phyloP scores from a whole-genome alignment of 805 yeast genomes.

The Saccharomyces mikatae region DNA sequence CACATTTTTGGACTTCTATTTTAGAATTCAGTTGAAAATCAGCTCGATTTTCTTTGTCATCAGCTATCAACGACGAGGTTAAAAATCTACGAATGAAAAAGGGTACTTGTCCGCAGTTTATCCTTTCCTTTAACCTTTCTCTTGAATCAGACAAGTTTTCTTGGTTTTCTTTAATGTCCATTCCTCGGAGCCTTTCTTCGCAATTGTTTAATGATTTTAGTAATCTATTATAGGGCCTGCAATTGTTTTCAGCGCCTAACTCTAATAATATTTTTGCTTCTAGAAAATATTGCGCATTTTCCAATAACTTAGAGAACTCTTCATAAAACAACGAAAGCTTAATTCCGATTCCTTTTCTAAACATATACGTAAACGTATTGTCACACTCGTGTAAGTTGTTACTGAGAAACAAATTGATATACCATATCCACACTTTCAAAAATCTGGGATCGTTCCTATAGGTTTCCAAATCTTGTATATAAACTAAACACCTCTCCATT shows the following conservation, averaged over 20 bases:
- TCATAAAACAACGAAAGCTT: conserved; percentile 65
- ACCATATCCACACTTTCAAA: conserved; percentile 71
- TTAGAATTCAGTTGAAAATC: not conserved
- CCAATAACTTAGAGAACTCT: conserved; percentile 49
- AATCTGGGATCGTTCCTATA: conserved; percentile 79
- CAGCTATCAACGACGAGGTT: not conserved
- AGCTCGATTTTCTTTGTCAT: not conserved
- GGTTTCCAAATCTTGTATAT: conserved; percentile 52
- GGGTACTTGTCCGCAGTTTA: not conserved
- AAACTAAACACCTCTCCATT: conserved; percentile 63
- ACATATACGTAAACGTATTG: conserved; percentile 64
- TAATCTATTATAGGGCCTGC: conserved; percentile 54
- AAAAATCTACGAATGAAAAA: not conserved
- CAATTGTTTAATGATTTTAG: conserved; percentile 8
- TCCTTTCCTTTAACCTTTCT: not conserved
- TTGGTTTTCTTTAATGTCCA: conserved; percentile 5
- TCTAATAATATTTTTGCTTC: conserved; percentile 18
- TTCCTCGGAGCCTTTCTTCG: conserved; percentile 8
- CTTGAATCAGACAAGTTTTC: conserved; percentile 1
- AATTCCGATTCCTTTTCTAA: conserved; percentile 63
- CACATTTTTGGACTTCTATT: not conserved
- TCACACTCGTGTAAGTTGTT: conserved; percentile 56
- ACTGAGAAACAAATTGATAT: conserved; percentile 37
- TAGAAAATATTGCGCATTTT: conserved; percentile 10
- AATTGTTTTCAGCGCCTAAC: conserved; percentile 39